Evolutionary conservation across 23 red algal genomes (phyloP), one percentile per base, ranked within the genome.

Genomic region (Gracilariopsis chorda): DNA sequence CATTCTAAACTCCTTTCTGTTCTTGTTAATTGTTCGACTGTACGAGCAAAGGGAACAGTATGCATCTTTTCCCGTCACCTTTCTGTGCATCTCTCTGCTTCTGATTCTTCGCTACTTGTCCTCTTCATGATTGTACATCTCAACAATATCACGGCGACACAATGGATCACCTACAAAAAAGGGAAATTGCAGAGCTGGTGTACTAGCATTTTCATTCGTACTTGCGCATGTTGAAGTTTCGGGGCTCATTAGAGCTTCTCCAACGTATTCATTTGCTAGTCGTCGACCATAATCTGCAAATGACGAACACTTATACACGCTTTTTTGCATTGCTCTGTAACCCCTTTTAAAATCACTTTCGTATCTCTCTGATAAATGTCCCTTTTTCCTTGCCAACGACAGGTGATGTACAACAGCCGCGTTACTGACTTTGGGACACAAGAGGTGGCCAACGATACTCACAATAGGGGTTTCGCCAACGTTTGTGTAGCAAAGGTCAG

Each of bases 21-120:
- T 34, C 12, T 51, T 40, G n/a, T 24, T 40, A 24, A 80, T 59
- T 5, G 75, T 40, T 36, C 56, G 75, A 35, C 52, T 69, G 23
- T 68, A 73, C 0, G 61, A 86, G 1, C 63, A 71, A 20, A 86
- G 32, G 3, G 60, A 27, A 65, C 82, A 86, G 32, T 86, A 86
- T 8, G 2, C 4, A 56, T 11, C 30, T n/a, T 86, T 86, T 1
- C 82, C 82, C 61, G 17, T 71, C 47, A 53, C 62, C 7, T 24
- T 35, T 0, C 7, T 53, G 55, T 86, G 62, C 14, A 19, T 17
- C n/a, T 3, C n/a, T 21, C 40, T 34, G 24, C 63, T 55, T 6
- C 40, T 48, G 8, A 86, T 1, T 21, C 59, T 48, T 0, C 82
- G 61, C 37, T 72, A 51, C n/a, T 24, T 7, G 46, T 86, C 82